phyloP scores from a whole-genome alignment of 2,329 filamentous ascomycete species.

The Penicillium sp. region DNA sequence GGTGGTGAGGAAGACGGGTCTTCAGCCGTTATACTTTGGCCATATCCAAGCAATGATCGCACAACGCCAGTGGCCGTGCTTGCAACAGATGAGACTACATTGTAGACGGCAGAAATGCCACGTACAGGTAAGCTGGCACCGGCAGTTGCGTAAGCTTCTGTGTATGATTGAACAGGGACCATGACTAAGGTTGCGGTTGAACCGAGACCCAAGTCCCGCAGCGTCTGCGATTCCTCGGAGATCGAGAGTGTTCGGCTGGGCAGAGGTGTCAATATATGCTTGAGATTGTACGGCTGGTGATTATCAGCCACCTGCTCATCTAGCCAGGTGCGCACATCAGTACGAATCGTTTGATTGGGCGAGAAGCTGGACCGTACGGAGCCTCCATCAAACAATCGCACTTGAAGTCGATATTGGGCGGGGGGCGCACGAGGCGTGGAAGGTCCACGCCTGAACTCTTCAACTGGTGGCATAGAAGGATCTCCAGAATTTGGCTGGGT shows the following conservation, averaged over 20 bases:
- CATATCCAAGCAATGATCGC: slow-evolving; percentile 46
- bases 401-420: slow-evolving; percentile 62
- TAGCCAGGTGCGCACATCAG: slow-evolving; percentile 73
- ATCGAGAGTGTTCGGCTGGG: slow-evolving; percentile 72
- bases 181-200: slow-evolving; percentile 82
- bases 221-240: slow-evolving; percentile 66
- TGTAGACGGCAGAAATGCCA: slow-evolving; percentile 43
- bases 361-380: slow-evolving; percentile 72
- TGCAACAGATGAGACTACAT: slow-evolving; percentile 44
- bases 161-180: slow-evolving; percentile 64
- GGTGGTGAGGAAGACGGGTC: slow-evolving; percentile 9
- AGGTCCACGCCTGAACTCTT: slow-evolving; percentile 15
- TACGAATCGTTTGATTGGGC: slow-evolving; percentile 59
- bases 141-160: slow-evolving; percentile 54
- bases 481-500: slow-evolving; percentile 6
- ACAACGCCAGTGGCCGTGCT: slow-evolving; percentile 44
- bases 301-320: slow-evolving; percentile 60
- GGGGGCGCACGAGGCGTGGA: slow-evolving; percentile 22
- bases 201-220: slow-evolving; percentile 68
- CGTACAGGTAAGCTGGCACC: slow-evolving; percentile 41
- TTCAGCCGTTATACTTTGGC: slow-evolving; percentile 20
- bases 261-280: slow-evolving; percentile 73
- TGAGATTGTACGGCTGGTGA: slow-evolving; percentile 72
- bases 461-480: slow-evolving; percentile 6
- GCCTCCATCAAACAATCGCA: slow-evolving; percentile 79